These are phyloP conservation scores for Phytophthora cactorum DNA, from an alignment of 352 stramenopile species.

Conservation along the genomic window DNA sequence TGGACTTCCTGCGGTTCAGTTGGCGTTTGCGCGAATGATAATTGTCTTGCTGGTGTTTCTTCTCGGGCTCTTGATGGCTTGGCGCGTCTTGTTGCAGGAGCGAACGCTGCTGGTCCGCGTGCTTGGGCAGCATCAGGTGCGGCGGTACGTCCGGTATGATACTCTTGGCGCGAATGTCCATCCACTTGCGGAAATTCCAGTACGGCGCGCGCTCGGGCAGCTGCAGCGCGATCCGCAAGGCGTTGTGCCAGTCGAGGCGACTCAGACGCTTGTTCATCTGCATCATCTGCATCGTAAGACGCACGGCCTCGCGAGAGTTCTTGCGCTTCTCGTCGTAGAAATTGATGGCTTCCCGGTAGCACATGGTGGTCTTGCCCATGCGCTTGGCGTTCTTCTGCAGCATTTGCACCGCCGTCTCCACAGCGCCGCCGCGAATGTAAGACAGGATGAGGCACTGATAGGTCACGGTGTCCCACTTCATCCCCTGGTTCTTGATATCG, in stretches of 20 bases:
- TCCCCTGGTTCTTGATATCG: conserved; percentile 61
- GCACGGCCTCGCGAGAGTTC: conserved; percentile 68
- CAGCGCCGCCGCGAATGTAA: conserved; percentile 60
- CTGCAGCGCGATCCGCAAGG: conserved; percentile 62
- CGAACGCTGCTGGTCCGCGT: conserved; percentile 32
- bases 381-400: conserved; percentile 73
- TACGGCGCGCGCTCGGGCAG: conserved; percentile 73
- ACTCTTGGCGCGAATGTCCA: conserved; percentile 68
- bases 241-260: conserved; percentile 81
- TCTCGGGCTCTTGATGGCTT: conserved; percentile 8
- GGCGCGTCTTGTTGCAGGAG: conserved; percentile 28
- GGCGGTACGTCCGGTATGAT: conserved; percentile 63
- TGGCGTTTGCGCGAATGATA: conserved; percentile 41
- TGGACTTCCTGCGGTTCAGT: conserved; percentile 38
- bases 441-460: conserved; percentile 73
- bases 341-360: conserved; percentile 75
- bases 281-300: conserved; percentile 89
- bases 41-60: conserved; percentile 31
- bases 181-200: conserved; percentile 91
- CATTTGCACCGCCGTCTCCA: conserved; percentile 71
- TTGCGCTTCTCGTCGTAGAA: conserved; percentile 71
- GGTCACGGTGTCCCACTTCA: conserved; percentile 75
- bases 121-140: conserved; percentile 65
- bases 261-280: conserved; percentile 78
- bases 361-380: conserved; percentile 73